Percentiles rank a stretch among this genome's conserved stretches.
Evolutionary conservation across 176 grass and related monocot species (phyloP).

Genomic region (Cenchrus fungigraminus): DNA sequence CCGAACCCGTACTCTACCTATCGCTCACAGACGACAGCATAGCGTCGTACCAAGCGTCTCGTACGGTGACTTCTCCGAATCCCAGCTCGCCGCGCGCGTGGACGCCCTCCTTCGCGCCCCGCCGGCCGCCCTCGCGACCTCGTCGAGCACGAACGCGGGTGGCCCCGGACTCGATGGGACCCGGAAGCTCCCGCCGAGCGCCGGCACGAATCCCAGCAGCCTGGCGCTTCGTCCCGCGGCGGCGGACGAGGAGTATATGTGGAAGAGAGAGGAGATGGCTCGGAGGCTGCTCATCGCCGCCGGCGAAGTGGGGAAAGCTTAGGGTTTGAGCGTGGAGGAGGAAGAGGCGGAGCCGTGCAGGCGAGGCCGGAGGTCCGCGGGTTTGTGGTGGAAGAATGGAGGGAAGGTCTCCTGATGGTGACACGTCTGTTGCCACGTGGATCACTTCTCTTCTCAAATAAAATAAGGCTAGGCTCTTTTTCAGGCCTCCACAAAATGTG

Average conservation of each 20-base stretch:
- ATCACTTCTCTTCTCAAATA: slow-evolving; percentile 47
- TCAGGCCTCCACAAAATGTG: no score
- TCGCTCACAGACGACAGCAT: background rate
- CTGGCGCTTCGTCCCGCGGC: slow-evolving; percentile 40
- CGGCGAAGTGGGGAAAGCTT: slow-evolving; percentile 17
- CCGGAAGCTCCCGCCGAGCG: slow-evolving; percentile 44
- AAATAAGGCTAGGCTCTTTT: slow-evolving; percentile 6
- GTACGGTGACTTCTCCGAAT: slow-evolving; percentile 86
- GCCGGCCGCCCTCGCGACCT: slow-evolving; percentile 52
- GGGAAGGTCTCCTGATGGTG: slow-evolving; percentile 48
- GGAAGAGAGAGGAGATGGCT: slow-evolving; percentile 62
- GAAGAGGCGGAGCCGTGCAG: slow-evolving; percentile 19
- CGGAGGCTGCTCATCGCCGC: slow-evolving; percentile 77
- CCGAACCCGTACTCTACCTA: slow-evolving; percentile 10
- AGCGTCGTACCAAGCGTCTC: slow-evolving; percentile 77
- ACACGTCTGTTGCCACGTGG: slow-evolving; percentile 52
- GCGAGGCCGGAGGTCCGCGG: slow-evolving; percentile 27
- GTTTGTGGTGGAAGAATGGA: slow-evolving; percentile 61
- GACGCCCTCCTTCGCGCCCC: slow-evolving; percentile 57
- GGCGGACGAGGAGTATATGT: slow-evolving; percentile 45
- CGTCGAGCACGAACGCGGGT: slow-evolving; percentile 67
- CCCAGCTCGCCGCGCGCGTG: slow-evolving; percentile 87
- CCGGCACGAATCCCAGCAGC: slow-evolving; percentile 23
- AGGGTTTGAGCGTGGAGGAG: slow-evolving; percentile 44
- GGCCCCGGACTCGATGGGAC: slow-evolving; percentile 46